A percentile compares a stretch with the other conserved stretches of the same genome.
phyloP scores from a whole-genome alignment of 345 rosid species.

The Hibiscus tridactylites region DNA sequence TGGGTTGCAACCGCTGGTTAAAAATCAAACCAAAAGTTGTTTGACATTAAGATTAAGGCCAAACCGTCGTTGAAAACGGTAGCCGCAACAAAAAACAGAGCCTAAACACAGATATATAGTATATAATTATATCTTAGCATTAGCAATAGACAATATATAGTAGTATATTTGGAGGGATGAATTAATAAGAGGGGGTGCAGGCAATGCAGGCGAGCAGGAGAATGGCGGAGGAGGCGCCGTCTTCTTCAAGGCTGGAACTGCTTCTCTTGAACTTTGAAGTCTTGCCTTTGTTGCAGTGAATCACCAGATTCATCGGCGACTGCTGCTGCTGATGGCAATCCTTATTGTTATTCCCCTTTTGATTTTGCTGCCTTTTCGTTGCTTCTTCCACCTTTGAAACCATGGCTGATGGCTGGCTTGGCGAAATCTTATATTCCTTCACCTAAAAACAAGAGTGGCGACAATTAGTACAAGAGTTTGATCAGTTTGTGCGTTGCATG shows the following conservation, averaged over 20 bases:
- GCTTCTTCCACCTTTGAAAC: constrained; percentile 50
- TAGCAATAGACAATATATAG: too few species aligned
- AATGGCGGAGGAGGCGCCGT: constrained; percentile 86
- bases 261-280: constrained; percentile 70
- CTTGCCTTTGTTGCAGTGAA: constrained; percentile 67
- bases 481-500: constrained; percentile 13
- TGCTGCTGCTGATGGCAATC: constrained; percentile 21
- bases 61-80: too few species aligned
- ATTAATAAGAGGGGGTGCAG: constrained; percentile 42
- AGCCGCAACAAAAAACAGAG: too few species aligned
- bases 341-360: constrained; percentile 14
- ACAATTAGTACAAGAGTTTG: too few species aligned
- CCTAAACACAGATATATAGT: background rate
- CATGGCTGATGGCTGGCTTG: constrained; percentile 15
- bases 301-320: constrained; percentile 13
- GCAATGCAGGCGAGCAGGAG: constrained; percentile 85
- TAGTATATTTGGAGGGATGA: background rate
- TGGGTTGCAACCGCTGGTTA: too few species aligned
- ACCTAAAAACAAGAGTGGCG: too few species aligned
- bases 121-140: background rate
- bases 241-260: constrained; percentile 59
- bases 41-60: too few species aligned
- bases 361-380: constrained; percentile 40
- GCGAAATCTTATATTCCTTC: background rate
- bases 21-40: too few species aligned